Evolutionary conservation across 2,329 filamentous ascomycete species (phyloP).

Genomic region (Cordyceps farinosa): DNA sequence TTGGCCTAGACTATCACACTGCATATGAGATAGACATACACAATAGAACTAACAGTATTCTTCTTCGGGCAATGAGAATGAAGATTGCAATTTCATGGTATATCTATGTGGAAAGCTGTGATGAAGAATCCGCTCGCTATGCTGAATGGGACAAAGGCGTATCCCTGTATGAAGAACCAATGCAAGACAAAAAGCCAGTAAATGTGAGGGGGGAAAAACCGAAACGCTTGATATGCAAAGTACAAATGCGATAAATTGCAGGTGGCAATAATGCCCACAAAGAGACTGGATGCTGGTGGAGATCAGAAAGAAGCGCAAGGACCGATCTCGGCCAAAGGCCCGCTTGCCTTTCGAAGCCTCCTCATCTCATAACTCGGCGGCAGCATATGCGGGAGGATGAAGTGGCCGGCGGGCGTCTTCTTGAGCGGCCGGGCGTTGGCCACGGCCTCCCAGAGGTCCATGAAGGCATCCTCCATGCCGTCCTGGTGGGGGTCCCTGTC

Average conservation of each 20-base stretch:
- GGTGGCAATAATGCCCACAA: background rate
- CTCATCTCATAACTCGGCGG: slow-evolving; percentile 9
- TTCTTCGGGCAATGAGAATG: background rate
- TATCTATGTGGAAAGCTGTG: background rate
- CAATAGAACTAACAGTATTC: slow-evolving; percentile 12
- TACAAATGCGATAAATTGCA: background rate
- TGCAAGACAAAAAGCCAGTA: background rate
- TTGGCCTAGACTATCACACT: slow-evolving; percentile 13
- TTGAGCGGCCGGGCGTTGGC: slow-evolving; percentile 24
- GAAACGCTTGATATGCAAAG: background rate
- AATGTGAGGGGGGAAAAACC: background rate
- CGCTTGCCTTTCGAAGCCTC: background rate
- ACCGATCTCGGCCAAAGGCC: background rate
- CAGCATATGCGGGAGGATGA: slow-evolving; percentile 21
- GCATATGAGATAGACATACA: slow-evolving; percentile 17
- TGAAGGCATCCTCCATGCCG: slow-evolving; percentile 25
- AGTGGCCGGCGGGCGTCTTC: slow-evolving; percentile 21
- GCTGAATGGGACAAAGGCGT: background rate
- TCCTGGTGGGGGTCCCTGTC: slow-evolving; percentile 19
- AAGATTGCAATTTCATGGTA: background rate
- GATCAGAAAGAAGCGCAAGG: background rate
- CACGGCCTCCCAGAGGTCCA: slow-evolving; percentile 26
- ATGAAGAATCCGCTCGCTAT: slow-evolving; percentile 9
- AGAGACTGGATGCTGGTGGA: background rate
- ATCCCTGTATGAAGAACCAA: background rate